Evolutionary conservation across 345 rosid species (phyloP), one percentile per base, ranked within the genome.

Genomic region (Murraya paniculata): DNA sequence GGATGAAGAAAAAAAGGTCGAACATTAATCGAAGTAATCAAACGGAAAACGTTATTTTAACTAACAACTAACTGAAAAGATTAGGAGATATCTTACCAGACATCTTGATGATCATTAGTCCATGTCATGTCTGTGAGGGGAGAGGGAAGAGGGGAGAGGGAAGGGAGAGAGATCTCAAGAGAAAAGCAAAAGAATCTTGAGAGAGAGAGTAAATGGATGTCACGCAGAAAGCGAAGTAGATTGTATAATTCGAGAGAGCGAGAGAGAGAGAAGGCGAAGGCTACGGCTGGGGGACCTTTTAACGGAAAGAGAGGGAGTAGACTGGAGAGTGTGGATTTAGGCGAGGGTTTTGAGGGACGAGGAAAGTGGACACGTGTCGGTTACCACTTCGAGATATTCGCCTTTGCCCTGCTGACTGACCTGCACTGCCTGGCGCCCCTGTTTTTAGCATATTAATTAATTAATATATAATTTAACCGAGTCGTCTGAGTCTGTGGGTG

Each of bases 361-460:
- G 75, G 72, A 57, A 59, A 39, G 24, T 22, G 71, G 81, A 79
- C 86, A 85, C 82, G 85, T 85, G 86, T 75, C 82, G 7, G 79
- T 64, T 36, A 57, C 4, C 58, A 68, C 33, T 35, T 78, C 60
- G 79, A 64, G 72, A 77, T 38, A 48, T 56, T 68, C 72, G 59
- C 70, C 39, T 50, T 6, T 13, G 60, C 61, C 59, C 73, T 41
- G 35, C 64, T 61, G 27, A 39, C 61, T 68, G 45, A 16, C 28
- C 77, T 36, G 31, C 13, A 22, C 7, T 22, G 10, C 25, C 18
- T 24, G 16, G 50, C 28, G 65, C 75, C 64, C 24, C 50, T 33
- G 27, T 41, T 55, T 75, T 62, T 19, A 0, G 22, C 1, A 16
- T 7, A 45, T 45, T 45, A 45, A 45, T 45, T 3, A 45, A 45